A percentile compares a stretch with the other conserved stretches of the same genome.
Evolutionary conservation across 495 filamentous ascomycete genomes (phyloP).

Genomic region (Penicillium antarcticum): DNA sequence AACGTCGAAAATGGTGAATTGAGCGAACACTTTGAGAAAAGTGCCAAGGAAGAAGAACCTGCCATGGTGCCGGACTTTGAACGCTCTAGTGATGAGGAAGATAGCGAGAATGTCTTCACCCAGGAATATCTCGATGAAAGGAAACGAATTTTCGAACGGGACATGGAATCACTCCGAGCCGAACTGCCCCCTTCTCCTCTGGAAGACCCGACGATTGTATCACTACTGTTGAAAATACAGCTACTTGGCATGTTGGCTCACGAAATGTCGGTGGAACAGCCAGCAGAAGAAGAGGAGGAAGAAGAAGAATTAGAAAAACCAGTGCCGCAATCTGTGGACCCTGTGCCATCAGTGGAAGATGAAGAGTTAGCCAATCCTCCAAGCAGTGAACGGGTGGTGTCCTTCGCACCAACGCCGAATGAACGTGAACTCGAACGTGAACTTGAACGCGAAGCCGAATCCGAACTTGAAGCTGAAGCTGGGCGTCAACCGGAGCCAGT

Average conservation of each 20-base stretch:
- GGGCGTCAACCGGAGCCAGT: slow-evolving; percentile 7
- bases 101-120: slow-evolving; percentile 47
- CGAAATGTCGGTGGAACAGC: slow-evolving; percentile 8
- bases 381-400: slow-evolving; percentile 9
- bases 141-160: slow-evolving; percentile 45
- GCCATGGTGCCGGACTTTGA: slow-evolving; percentile 31
- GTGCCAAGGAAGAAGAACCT: neutral
- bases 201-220: slow-evolving; percentile 43
- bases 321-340: neutral
- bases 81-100: slow-evolving; percentile 40
- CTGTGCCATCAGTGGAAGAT: slow-evolving; percentile 13
- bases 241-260: slow-evolving; percentile 41
- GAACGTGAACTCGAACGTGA: neutral
- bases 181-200: slow-evolving; percentile 44
- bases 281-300: neutral
- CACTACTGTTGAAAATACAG: slow-evolving; percentile 44
- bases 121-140: slow-evolving; percentile 50
- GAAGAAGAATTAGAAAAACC: neutral
- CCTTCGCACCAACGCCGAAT: slow-evolving; percentile 5
- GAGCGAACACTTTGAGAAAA: slow-evolving; percentile 9
- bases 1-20: slow-evolving; percentile 6
- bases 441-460: neutral
- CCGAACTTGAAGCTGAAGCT: neutral
- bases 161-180: slow-evolving; percentile 41
- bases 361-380: neutral